Percentiles rank a stretch among this genome's conserved stretches.
Conservation (phyloP, 306 rosid genomes). For the Medicago ruthenica region DNA sequence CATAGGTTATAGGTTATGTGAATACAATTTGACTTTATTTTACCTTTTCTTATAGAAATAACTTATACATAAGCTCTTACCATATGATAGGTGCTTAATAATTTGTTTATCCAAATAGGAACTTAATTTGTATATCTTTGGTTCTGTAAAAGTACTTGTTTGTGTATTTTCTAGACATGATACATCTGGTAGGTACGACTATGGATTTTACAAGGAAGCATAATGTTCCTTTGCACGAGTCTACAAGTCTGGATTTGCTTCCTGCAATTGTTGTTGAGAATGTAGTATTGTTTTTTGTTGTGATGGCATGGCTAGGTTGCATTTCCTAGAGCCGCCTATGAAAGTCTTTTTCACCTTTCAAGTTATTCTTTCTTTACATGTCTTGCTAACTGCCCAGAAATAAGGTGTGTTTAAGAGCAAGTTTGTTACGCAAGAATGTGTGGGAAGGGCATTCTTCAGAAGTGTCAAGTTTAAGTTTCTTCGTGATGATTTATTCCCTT, state of each 20-base stretch:
- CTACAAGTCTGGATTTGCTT: slow-evolving; percentile 27
- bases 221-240: slow-evolving; percentile 7
- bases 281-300: slow-evolving; percentile 4
- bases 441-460: slow-evolving; percentile 2
- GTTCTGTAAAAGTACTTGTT: background rate
- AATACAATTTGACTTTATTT: background rate
- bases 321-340: background rate
- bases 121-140: background rate
- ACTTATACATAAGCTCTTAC: background rate
- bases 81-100: background rate
- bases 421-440: slow-evolving; percentile 1
- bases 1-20: background rate
- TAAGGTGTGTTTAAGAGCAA: background rate
- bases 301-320: background rate
- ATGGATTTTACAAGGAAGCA: slow-evolving; percentile 14
- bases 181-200: slow-evolving; percentile 3
- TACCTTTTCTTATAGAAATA: background rate
- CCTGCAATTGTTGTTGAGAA: slow-evolving; percentile 6
- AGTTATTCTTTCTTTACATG: slow-evolving; percentile 1
- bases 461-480: slow-evolving; percentile 4
- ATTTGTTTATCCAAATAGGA: background rate
- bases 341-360: background rate
- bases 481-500: background rate
- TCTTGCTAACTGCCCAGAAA: slow-evolving; percentile 9
- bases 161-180: slow-evolving; percentile 1